A percentile compares a stretch with the other conserved stretches of the same genome.
Evolutionary conservation across 148 eudicot species (phyloP).

Genomic region (Camellia granthamiana): DNA sequence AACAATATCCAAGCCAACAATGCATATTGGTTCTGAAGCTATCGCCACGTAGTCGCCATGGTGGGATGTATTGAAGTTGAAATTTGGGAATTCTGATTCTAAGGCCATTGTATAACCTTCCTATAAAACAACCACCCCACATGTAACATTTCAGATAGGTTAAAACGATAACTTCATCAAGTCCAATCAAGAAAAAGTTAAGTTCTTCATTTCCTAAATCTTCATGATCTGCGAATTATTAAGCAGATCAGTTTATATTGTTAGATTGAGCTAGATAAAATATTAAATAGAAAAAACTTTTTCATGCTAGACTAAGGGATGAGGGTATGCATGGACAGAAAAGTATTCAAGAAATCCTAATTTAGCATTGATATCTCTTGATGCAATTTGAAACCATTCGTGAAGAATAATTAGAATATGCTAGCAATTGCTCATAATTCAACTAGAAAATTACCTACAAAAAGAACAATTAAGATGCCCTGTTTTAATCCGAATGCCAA

Average conservation of each 20-base stretch:
- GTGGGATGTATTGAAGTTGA: constrained; percentile 82
- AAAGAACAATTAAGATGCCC: no score
- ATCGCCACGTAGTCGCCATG: constrained; percentile 89
- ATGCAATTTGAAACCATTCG: no score
- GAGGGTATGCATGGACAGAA: no score
- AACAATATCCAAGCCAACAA: constrained; percentile 82
- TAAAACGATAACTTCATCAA: constrained; percentile 9
- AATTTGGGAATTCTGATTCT: constrained; percentile 52
- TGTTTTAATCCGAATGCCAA: no score
- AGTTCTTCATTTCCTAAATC: not conserved
- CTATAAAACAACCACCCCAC: constrained; percentile 26
- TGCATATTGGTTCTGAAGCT: constrained; percentile 87
- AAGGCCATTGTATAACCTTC: constrained; percentile 29
- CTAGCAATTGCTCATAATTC: no score
- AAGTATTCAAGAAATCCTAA: no score
- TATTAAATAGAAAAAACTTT: not conserved
- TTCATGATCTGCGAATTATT: not conserved
- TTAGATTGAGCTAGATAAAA: not conserved
- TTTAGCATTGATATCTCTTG: no score
- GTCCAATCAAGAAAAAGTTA: not conserved
- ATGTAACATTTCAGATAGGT: not conserved
- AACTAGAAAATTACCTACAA: no score
- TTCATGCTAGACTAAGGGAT: not conserved
- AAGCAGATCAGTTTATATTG: not conserved
- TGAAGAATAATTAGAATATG: no score